Evolutionary conservation across 2,329 filamentous ascomycete species (phyloP), one percentile per base, ranked within the genome.

Genomic region (Chalara sp.): DNA sequence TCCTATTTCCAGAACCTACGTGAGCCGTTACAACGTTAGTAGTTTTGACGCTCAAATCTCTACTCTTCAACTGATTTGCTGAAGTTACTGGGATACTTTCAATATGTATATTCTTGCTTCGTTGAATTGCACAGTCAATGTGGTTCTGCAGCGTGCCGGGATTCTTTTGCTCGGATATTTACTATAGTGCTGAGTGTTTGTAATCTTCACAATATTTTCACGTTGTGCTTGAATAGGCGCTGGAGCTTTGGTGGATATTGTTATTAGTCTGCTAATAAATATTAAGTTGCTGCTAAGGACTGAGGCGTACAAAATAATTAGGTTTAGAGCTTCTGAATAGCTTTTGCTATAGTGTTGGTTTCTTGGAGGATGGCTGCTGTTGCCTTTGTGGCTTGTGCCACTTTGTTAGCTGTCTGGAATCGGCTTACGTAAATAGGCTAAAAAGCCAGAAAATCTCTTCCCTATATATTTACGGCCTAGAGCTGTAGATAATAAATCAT

Each of bases 91-190:
- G n/a, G n/a, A n/a, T n/a, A n/a, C n/a, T n/a, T 28, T 6, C 41
- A 30, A 49, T 52, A 7, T 50, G 45, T 31, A 48, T 40, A 29
- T 56, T 52, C 61, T 58, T 63, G 44, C 47, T 56, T 31, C 49
- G 42, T 49, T 56, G 6, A 35, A 55, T 53, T 32, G 47, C 47
- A 32, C 47, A 47, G 50, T 53, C 44, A 44, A 55, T 32, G 39
- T 55, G 47, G 28, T 32, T 44, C 47, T 51, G 46, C 7, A 56
- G 48, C 31, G 13, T 51, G 35, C 40, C 29, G 32, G 51, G 46
- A 41, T 50, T 48, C 42, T 39, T 53, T 56, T 30, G 53, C 53
- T 53, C 53, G 28, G 29, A 55, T 44, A 43, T 43, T 55, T 35
- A 46, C 45, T 32, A 55, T 55, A 31, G 51, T 55, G 21, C 32